These are phyloP conservation scores for Vicia faba DNA, from an alignment of 306 rosid species.

Conservation along the genomic window DNA sequence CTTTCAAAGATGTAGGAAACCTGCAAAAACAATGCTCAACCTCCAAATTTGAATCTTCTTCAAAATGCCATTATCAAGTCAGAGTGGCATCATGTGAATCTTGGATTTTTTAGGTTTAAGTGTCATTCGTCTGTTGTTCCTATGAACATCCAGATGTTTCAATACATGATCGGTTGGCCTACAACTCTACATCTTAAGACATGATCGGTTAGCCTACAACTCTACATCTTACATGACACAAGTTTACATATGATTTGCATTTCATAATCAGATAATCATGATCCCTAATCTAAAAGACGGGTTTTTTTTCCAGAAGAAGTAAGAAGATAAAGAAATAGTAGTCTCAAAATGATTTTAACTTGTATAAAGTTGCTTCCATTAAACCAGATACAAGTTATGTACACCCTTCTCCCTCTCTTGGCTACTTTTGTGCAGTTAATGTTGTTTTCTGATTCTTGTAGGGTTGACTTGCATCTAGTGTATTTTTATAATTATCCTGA, in stretches of 20 bases:
- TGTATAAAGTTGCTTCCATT: conserved; percentile 14
- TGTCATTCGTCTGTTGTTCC: conserved; percentile 24
- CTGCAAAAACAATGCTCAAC: conserved; percentile 10
- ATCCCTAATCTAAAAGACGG: not conserved
- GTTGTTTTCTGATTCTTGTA: conserved; percentile 37
- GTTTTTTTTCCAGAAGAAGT: not conserved
- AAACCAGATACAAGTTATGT: conserved; percentile 9
- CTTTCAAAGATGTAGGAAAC: conserved; percentile 12
- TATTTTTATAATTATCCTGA: conserved; percentile 38
- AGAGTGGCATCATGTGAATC: not conserved
- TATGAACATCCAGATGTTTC: not conserved
- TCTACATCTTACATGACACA: conserved; percentile 20
- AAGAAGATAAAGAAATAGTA: not conserved
- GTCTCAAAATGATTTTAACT: conserved; percentile 17
- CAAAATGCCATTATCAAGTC: conserved; percentile 9
- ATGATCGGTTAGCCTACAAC: not conserved
- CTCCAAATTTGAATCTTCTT: conserved; percentile 11
- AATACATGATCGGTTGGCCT: too few species aligned
- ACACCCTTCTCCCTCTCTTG: conserved; percentile 14
- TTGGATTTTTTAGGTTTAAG: conserved; percentile 12
- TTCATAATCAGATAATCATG: not conserved
- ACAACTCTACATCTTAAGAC: too few species aligned
- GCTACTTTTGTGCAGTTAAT: conserved; percentile 39
- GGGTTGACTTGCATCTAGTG: conserved; percentile 38
- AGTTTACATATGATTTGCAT: not conserved